Evolutionary conservation across 306 rosid genomes (phyloP).

Genomic region (Heteromeles arbutifolia): DNA sequence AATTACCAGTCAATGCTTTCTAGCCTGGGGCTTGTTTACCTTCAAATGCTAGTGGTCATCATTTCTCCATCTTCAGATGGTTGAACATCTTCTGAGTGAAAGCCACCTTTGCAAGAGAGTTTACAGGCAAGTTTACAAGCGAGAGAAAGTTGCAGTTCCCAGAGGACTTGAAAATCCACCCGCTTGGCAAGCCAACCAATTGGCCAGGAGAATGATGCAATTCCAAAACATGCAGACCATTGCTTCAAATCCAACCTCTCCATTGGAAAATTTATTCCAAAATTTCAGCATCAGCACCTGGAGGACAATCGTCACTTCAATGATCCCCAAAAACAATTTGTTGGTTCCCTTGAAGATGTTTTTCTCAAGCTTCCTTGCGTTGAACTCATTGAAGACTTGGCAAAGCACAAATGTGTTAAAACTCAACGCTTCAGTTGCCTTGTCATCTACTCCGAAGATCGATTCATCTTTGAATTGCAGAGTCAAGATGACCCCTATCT

Average conservation of each 20-base stretch:
- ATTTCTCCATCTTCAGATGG: neutral
- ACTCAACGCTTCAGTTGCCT: neutral
- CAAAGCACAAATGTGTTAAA: neutral
- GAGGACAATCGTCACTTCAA: neutral
- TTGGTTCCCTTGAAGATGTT: neutral
- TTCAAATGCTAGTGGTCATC: neutral
- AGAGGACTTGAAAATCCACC: too few species aligned
- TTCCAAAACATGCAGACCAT: constrained; percentile 14
- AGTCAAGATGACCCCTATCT: neutral
- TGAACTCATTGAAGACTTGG: neutral
- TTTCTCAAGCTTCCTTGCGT: neutral
- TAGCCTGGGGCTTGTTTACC: neutral
- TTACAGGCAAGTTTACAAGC: too few species aligned
- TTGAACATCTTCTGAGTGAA: neutral
- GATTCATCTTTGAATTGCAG: neutral
- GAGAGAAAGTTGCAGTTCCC: too few species aligned
- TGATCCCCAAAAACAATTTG: neutral
- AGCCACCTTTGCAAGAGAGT: neutral
- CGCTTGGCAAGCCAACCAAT: constrained; percentile 20
- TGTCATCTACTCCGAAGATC: neutral
- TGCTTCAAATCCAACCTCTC: constrained; percentile 13
- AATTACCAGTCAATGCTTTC: too few species aligned
- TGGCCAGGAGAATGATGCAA: constrained; percentile 17
- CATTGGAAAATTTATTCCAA: neutral
- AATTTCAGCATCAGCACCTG: neutral